Conservation (phyloP, 192 early-diverging fungal genomes). For the Chytriomyces hyalinus region DNA sequence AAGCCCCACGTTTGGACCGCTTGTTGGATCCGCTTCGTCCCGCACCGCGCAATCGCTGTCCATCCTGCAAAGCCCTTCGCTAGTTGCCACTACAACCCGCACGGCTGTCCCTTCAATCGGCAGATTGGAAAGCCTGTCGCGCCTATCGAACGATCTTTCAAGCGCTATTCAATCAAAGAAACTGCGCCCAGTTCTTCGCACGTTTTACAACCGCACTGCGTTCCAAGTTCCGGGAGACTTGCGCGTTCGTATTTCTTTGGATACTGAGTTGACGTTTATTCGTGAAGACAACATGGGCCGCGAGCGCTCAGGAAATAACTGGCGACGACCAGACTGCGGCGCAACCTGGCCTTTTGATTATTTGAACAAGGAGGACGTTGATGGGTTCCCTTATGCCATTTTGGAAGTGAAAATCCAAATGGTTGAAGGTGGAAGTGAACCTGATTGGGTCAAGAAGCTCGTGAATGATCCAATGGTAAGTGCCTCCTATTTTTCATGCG, state of each 20-base stretch:
- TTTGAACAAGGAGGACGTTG: slow-evolving; percentile 77
- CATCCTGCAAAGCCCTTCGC: neutral
- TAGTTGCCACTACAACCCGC: slow-evolving; percentile 28
- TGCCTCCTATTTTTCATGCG: neutral
- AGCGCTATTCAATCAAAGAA: slow-evolving; percentile 67
- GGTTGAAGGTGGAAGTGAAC: slow-evolving; percentile 85
- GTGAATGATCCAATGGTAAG: slow-evolving; percentile 80
- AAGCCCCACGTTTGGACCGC: neutral
- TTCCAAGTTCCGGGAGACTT: slow-evolving; percentile 98
- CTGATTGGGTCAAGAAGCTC: slow-evolving; percentile 92
- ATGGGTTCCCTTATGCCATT: slow-evolving; percentile 93
- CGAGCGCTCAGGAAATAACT: slow-evolving; percentile 78
- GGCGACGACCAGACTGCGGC: slow-evolving; percentile 88
- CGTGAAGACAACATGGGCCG: slow-evolving; percentile 85
- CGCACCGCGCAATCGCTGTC: neutral
- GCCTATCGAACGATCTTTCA: slow-evolving; percentile 76
- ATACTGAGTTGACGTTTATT: slow-evolving; percentile 94
- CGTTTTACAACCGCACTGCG: slow-evolving; percentile 96
- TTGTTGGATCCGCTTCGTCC: neutral
- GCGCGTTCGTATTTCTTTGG: slow-evolving; percentile 89
- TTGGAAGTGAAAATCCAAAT: slow-evolving; percentile 98
- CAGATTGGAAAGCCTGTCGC: slow-evolving; percentile 65
- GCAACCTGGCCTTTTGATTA: slow-evolving; percentile 80
- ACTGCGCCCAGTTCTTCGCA: slow-evolving; percentile 77
- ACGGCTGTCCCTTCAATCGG: slow-evolving; percentile 22